Base-by-base conservation (phyloP, 345 rosid genomes). In the Geranium brycei region DNA sequence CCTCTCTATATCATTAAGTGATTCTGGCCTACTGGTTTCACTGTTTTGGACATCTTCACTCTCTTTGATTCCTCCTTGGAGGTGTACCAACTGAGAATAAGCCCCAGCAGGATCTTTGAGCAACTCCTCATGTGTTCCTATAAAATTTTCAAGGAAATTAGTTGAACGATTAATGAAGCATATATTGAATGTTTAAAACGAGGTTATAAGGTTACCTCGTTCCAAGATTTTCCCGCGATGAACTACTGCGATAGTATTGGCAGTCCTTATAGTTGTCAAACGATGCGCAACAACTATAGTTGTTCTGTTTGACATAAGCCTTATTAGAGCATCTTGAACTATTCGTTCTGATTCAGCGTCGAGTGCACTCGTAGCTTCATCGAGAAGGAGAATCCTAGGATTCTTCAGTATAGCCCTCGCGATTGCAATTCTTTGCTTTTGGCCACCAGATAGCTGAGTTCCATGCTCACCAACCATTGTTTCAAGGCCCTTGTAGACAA, bases 391-490 rank as follows among this genome's bases (percentile, higher is more conserved):
- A 61, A 91, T 86, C 70, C 74, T 86, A 5, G 97, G 97, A 68
- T 91, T 82, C 71, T 88, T 91, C 59, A 91, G 58, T 38, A 91
- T 86, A 13, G 97, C 97, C 60, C 97, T 83, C 0, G 97, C 86
- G 64, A 85, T 85, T 30, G 87, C 87, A 31, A 81, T 75, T 61
- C 91, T 73, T 73, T 83, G 82, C 76, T 85, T 85, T 66, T 85
- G 85, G 17, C 91, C 87, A 0, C 91, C 87, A 4, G 87, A 85
- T 47, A 91, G 71, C 65, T 86, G 96, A 23, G 91, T 82, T 23
- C 95, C 97, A 56, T 87, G 91, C 77, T 91, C 95, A 7, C 97
- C 95, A 0, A 87, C 96, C 91, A 85, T 85, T 7, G 97, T 88
- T 62, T 86, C 83, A 41, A 91, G 80, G 19, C 91, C 96, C 96